Evolutionary conservation across 495 filamentous ascomycete genomes (phyloP), one percentile per base, ranked within the genome.

Genomic region (Xylaria intraflava): DNA sequence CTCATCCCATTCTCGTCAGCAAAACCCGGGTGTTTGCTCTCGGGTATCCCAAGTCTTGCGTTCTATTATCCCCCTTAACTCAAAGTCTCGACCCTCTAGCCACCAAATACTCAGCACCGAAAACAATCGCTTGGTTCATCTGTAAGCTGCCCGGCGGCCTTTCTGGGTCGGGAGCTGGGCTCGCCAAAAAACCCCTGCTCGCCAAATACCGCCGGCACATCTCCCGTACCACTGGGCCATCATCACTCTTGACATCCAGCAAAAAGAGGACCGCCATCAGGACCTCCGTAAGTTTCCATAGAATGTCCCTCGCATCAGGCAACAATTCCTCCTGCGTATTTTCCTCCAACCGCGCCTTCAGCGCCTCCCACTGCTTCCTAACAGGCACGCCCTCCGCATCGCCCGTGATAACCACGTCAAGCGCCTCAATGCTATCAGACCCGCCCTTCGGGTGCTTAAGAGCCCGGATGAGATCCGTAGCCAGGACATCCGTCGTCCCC

Each of bases 401-500:
- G 3, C 27, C 33, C 4, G 16, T 30, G n/a, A 54, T 47, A 33
- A 33, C n/a, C 0, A 27, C 36, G 11, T 47, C 16, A 9, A 54
- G 43, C 10, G 51, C 53, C 35, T 17, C 38, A 11, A 55, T 41
- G 19, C 53, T 49, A n/a, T 49, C 46, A 2, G 36, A 4, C 17
- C 53, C 53, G 23, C 20, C 36, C 16, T 45, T 55, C 10, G 45
- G 44, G 40, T 61, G 54, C 22, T 46, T 57, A 3, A 61, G 36
- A 2, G 56, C 76, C 1, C 77, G 66, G 42, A 83, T 69, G 19
- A 79, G 64, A 54, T 87, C 84, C 20, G 72, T 79, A 7, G 76
- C 77, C 17, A 88, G 65, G 1, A 87, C 81, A 57, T 83, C 80
- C 5, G 79, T 84, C 2, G 85, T 87, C 1, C 85, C 83, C 57